Base-by-base conservation (phyloP, 768 basidiomycete genomes). In the Gelatoporia subvermispora region DNA sequence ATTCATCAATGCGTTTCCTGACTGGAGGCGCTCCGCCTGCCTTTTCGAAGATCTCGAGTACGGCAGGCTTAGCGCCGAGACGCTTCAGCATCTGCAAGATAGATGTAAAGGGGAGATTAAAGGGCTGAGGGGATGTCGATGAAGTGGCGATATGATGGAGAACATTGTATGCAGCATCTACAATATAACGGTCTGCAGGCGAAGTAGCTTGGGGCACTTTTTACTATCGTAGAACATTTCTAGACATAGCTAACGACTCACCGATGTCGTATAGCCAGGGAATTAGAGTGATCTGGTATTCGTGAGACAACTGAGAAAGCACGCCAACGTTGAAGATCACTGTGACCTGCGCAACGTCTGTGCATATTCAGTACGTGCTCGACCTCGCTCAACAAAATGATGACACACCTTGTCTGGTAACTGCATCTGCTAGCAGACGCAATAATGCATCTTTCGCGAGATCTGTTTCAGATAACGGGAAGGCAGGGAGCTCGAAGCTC, bases 241-340 rank as follows among this genome's bases (percentile, higher is more conserved):
- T 21, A 53, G 35, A 11, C 47, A 48, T 24, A 20, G 45, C 23
- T 41, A 28, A 7, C 62, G 54, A 4, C 50, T 11, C 11, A 76
- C 81, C 76, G 41, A 74, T 53, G 36, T 68, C 44, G 44, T 71
- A 74, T 8, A 82, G 53, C 59, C 69, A 75, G 15, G 66, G 57
- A 15, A 76, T 52, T 16, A 73, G 54, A 22, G 51, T 57, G 3
- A 60, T 40, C 40, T 65, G 46, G 37, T 68, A 57, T 25, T 60
- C 56, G 17, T 65, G 49, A 18, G 65, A 64, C 24, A 73, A 53
- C 40, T 49, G 62, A 20, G 57, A 55, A 40, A 84, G 59, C 22
- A 69, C 52, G n/a, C 76, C 72, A 34, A 67, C 65, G 34, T 68
- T 64, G 3, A 85, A 61, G 8, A 78, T 48, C 18, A 74, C 51